Base-by-base conservation (phyloP, 176 grass and related monocot species). In the Ananas comosus region DNA sequence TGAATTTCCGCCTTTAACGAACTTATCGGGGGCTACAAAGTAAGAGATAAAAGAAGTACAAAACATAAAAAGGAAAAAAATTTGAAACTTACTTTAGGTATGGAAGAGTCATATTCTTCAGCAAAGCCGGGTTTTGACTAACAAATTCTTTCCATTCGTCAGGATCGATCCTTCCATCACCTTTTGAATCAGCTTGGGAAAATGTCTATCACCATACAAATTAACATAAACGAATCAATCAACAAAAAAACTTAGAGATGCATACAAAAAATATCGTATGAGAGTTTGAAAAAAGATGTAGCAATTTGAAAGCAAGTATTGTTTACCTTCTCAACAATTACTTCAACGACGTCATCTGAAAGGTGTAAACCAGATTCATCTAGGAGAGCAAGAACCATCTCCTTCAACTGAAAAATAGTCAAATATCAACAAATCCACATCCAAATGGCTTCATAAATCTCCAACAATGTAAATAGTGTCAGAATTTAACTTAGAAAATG, bases 331-430 rank as follows among this genome's bases (percentile, higher is more conserved):
- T 88, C 75, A 21, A 97, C 84, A 73, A 97, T 97, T 79, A 73
- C 50, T 67, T 97, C 84, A 1, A 97, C 79, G 13, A 82, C 64
- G 2, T 97, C 94, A 28, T 97, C 89, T 59, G 89, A 97, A 53
- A 97, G 89, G 52, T 53, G 0, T 21, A 92, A 50, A 47, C 86
- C 82, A 0, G 94, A 97, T 78, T 97, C 94, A 24, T 85, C 85
- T 69, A 97, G 70, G 81, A 97, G 66, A 58, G 94, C 94, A 17
- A 86, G 50, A 13, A 97, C 94, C 94, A 97, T 92, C 77, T 97
- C 89, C 65, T 90, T 90, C 80, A 92, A 68, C 89, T 97, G 50
- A 61, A 16, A 61, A 61, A 57, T 57, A 16, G 13, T 16, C 3
- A 57, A 57, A 17, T 57, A 8, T 57, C 13, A 16, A 17, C n/a